phyloP scores from a whole-genome alignment of 2,329 filamentous ascomycete species.

The Diaporthe eres region DNA sequence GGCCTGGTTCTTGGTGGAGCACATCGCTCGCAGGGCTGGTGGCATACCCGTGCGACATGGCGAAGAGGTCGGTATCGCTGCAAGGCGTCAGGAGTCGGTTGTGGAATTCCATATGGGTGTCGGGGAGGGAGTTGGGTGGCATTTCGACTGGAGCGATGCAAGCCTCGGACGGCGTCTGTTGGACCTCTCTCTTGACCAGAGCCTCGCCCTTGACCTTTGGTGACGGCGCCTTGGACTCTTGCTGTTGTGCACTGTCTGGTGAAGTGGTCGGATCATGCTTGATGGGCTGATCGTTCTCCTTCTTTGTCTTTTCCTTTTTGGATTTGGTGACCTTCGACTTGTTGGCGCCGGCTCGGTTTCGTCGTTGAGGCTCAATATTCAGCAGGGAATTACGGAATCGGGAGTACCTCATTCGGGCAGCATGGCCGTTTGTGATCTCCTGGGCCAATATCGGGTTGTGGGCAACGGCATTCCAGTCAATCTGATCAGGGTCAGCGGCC shows the following conservation, averaged over 20 bases:
- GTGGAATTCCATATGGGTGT: slow-evolving; percentile 48
- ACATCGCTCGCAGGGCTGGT: slow-evolving; percentile 53
- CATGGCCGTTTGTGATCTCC: slow-evolving; percentile 72
- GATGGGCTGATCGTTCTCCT: slow-evolving; percentile 47
- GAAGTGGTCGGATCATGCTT: slow-evolving; percentile 56
- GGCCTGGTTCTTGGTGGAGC: slow-evolving; percentile 45
- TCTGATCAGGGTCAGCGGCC: slow-evolving; percentile 55
- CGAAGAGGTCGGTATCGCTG: slow-evolving; percentile 63
- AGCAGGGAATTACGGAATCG: slow-evolving; percentile 64
- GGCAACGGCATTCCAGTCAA: slow-evolving; percentile 72
- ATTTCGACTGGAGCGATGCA: slow-evolving; percentile 51
- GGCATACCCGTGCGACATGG: slow-evolving; percentile 48
- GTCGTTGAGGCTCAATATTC: slow-evolving; percentile 63
- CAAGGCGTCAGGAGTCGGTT: slow-evolving; percentile 66
- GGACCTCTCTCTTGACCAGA: slow-evolving; percentile 40
- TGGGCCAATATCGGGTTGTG: slow-evolving; percentile 66
- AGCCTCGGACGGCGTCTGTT: slow-evolving; percentile 46
- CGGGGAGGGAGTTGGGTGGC: slow-evolving; percentile 52
- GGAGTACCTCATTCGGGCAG: slow-evolving; percentile 72
- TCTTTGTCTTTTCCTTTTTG: slow-evolving; percentile 56
- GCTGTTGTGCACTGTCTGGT: slow-evolving; percentile 43
- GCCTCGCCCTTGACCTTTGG: slow-evolving; percentile 57
- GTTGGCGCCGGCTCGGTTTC: slow-evolving; percentile 56
- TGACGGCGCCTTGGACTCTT: slow-evolving; percentile 42
- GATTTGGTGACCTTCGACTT: slow-evolving; percentile 64